These are phyloP conservation scores for Mycena crocata DNA, from an alignment of 768 basidiomycete species.

Conservation along the genomic window DNA sequence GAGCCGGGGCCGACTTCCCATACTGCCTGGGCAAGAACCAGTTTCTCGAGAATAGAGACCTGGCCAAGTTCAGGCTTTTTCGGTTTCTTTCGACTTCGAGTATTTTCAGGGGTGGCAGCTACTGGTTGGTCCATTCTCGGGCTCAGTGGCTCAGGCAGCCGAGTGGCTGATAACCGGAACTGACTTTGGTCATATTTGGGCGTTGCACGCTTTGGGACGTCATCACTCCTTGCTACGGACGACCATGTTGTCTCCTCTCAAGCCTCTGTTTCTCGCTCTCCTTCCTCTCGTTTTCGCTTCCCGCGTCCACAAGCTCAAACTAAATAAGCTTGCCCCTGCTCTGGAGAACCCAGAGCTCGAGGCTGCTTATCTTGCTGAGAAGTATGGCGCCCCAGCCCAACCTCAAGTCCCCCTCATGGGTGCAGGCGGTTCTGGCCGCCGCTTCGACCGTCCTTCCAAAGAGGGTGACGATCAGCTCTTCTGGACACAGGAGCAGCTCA, in stretches of 20 bases:
- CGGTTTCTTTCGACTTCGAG: no score
- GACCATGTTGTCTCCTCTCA: conserved; percentile 60
- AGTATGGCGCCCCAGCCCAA: conserved; percentile 75
- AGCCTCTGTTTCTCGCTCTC: conserved; percentile 50
- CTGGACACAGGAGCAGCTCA: conserved; percentile 84
- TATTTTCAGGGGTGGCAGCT: no score
- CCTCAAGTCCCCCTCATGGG: conserved; percentile 75
- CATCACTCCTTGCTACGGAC: conserved; percentile 23
- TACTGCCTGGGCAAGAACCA: conserved; percentile 88
- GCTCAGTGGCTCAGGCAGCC: no score
- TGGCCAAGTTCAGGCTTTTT: no score
- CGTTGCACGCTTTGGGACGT: conserved; percentile 18
- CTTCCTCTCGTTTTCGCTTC: conserved; percentile 64
- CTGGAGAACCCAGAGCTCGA: conserved; percentile 74
- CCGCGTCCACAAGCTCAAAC: conserved; percentile 86
- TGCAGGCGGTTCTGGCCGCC: conserved; percentile 79
- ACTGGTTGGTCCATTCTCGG: no score
- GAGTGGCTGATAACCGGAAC: conserved; percentile 35
- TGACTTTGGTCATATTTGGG: no score
- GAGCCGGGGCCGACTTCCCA: conserved; percentile 80
- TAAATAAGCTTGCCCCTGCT: conserved; percentile 83
- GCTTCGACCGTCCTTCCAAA: conserved; percentile 51
- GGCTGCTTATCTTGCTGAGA: conserved; percentile 90
- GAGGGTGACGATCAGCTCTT: conserved; percentile 69
- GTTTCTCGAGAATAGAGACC: conserved; percentile 68